Conservation (phyloP, 345 rosid species). For the Cardamine resedifolia region DNA sequence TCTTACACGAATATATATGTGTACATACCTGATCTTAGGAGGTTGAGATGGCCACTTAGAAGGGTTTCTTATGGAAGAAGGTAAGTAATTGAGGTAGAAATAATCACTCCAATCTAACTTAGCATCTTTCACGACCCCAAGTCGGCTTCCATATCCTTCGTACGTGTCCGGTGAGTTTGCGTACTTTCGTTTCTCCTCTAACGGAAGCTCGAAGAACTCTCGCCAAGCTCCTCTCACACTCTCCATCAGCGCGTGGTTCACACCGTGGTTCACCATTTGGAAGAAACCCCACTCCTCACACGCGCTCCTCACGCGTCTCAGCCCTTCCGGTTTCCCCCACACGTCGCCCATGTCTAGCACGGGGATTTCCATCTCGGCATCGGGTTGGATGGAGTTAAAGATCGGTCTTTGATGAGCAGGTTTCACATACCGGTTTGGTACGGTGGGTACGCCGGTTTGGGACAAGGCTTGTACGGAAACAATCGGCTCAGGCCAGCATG, state of each 20-base stretch:
- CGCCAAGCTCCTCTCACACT: conserved; percentile 57
- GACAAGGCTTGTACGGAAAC: conserved; percentile 87
- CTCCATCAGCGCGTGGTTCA: conserved; percentile 55
- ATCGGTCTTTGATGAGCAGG: conserved; percentile 56
- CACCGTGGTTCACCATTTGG: conserved; percentile 91
- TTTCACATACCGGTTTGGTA: conserved; percentile 69
- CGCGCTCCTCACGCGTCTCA: conserved; percentile 46
- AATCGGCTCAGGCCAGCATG: conserved; percentile 85
- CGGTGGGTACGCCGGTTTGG: conserved; percentile 48
- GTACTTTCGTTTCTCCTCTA: conserved; percentile 57
- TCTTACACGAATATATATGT: neutral
- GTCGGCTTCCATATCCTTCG: conserved; percentile 90
- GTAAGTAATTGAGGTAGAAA: conserved; percentile 71
- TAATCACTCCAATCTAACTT: conserved; percentile 95
- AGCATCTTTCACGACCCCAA: conserved; percentile 82
- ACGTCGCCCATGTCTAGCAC: conserved; percentile 52
- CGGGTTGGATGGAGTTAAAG: neutral
- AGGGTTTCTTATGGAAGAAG: conserved; percentile 45
- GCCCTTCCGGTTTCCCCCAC: conserved; percentile 25
- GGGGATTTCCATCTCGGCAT: conserved; percentile 47
- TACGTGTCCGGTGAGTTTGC: conserved; percentile 82
- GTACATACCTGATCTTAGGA: conserved; percentile 58
- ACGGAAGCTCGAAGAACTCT: conserved; percentile 71
- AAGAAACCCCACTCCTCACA: conserved; percentile 92
- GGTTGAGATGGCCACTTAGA: conserved; percentile 82